phyloP scores from a whole-genome alignment of 2,329 filamentous ascomycete species.

The Fusarium sp. region DNA sequence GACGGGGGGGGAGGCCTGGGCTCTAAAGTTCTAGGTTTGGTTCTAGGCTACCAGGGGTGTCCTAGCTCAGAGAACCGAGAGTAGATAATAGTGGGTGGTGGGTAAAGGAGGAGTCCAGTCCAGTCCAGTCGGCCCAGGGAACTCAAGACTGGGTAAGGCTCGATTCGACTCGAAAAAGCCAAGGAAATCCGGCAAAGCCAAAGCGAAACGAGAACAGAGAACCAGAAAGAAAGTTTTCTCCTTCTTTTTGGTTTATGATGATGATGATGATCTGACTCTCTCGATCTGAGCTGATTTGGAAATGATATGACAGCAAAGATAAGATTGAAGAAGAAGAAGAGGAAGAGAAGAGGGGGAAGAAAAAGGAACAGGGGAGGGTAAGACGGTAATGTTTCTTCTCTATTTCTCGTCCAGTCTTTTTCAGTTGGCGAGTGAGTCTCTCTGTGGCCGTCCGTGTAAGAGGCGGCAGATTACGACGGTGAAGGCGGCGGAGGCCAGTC shows the following conservation, averaged over 20 bases:
- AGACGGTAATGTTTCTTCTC: slow-evolving; percentile 24
- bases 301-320: slow-evolving; percentile 2
- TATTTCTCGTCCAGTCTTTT: slow-evolving; percentile 1
- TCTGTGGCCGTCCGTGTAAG: slow-evolving; percentile 40
- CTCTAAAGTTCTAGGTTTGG: slow-evolving; percentile 14
- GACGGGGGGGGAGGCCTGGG: slow-evolving; percentile 22
- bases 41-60: slow-evolving; percentile 35
- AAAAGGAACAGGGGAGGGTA: slow-evolving; percentile 15
- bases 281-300: slow-evolving; percentile 4
- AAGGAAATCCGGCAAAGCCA: slow-evolving; percentile 15
- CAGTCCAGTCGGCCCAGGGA: slow-evolving; percentile 10
- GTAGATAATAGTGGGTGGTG: slow-evolving; percentile 26
- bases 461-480: slow-evolving; percentile 49
- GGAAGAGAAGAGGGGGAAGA: slow-evolving; percentile 4
- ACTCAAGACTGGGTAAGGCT: neutral
- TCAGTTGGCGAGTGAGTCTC: neutral
- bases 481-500: slow-evolving; percentile 44
- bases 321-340: neutral
- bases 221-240: neutral
- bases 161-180: neutral
- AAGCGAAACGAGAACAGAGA: slow-evolving; percentile 12
- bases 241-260: neutral
- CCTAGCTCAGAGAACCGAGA: slow-evolving; percentile 39
- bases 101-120: slow-evolving; percentile 28
- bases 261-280: slow-evolving; percentile 1